Percentiles rank a stretch among this genome's conserved stretches.
Evolutionary conservation across 306 rosid genomes (phyloP).

Genomic region (Cicer judaicum): DNA sequence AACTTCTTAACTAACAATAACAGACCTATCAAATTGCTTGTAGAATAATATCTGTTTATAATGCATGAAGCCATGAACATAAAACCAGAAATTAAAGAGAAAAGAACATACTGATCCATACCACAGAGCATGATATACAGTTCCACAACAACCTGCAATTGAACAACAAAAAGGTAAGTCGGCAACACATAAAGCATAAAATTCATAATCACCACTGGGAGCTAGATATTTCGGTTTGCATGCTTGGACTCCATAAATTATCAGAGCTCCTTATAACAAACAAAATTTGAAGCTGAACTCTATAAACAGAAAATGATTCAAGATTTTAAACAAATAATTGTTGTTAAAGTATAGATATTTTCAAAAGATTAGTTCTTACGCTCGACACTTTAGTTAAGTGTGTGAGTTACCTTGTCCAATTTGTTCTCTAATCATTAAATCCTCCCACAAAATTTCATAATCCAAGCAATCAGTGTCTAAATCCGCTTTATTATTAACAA

Average conservation of each 20-base stretch:
- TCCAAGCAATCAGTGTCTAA: slow-evolving; percentile 86
- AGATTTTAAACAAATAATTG: not conserved
- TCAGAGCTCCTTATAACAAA: slow-evolving; percentile 19
- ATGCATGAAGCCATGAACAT: slow-evolving; percentile 36
- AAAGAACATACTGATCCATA: slow-evolving; percentile 95
- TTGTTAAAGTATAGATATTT: slow-evolving; percentile 9
- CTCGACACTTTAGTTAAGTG: slow-evolving; percentile 33
- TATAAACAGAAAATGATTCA: slow-evolving; percentile 3
- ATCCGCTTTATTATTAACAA: slow-evolving; percentile 72
- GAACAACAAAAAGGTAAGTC: slow-evolving; percentile 41
- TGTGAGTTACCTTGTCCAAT: slow-evolving; percentile 84
- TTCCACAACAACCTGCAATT: slow-evolving; percentile 97
- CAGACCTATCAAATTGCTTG: not conserved
- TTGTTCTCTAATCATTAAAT: slow-evolving; percentile 88
- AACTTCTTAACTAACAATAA: too few species aligned
- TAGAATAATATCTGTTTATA: slow-evolving; percentile 18
- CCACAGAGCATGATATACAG: slow-evolving; percentile 99
- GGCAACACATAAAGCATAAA: slow-evolving; percentile 41
- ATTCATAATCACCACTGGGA: not conserved
- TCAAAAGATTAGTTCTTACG: slow-evolving; percentile 38
- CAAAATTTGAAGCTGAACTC: slow-evolving; percentile 9
- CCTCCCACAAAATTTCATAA: slow-evolving; percentile 98
- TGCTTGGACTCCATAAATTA: slow-evolving; percentile 5
- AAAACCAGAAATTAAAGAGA: slow-evolving; percentile 54
- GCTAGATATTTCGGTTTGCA: slow-evolving; percentile 4